Evolutionary conservation across 768 basidiomycete genomes (phyloP), one percentile per base, ranked within the genome.

Genomic region (Boletellus emodensis): DNA sequence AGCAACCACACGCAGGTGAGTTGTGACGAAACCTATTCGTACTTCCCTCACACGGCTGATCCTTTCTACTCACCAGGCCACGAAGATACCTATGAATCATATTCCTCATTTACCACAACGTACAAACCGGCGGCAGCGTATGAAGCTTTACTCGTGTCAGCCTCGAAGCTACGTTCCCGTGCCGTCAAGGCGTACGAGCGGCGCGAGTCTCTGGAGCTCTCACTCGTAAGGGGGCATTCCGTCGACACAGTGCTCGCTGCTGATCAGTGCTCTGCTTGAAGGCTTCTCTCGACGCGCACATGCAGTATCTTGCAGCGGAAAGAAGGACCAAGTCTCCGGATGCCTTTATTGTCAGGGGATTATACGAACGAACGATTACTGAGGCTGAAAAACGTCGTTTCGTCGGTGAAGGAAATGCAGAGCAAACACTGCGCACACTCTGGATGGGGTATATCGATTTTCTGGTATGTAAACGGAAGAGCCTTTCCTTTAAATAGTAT

Each of bases 21-120:
- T 30, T 28, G 4, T 22, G 6, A 3, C n/a, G 10, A 12, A 28
- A 3, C 30, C 1, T 15, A 18, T 53, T 41, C n/a, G 4, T 18
- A 10, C 13, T 22, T 33, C 15, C 14, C 39, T 6, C 44, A 3
- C 5, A 28, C 28, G 8, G 30, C 50, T 58, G 12, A 60, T 38
- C 12, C 3, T 1, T 24, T 35, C n/a, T 12, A 24, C 3, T 40
- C 35, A 24, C n/a, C 59, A 94, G 91, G 81, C 51, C 77, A 84
- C 48, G 90, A 91, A 36, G 81, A 87, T 13, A 94, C 93, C 0
- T 84, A 85, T 49, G 84, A 90, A 59, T 75, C 81, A 2, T 98
- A 95, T 65, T 96, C 94, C 0, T 79, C 85, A 0, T 96, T 97
- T 71, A 90, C 91, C 14, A 90, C 92, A 1, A 79, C 80, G 48